Base-by-base conservation (phyloP, 495 filamentous ascomycete species). In the Tirmania nivea region DNA sequence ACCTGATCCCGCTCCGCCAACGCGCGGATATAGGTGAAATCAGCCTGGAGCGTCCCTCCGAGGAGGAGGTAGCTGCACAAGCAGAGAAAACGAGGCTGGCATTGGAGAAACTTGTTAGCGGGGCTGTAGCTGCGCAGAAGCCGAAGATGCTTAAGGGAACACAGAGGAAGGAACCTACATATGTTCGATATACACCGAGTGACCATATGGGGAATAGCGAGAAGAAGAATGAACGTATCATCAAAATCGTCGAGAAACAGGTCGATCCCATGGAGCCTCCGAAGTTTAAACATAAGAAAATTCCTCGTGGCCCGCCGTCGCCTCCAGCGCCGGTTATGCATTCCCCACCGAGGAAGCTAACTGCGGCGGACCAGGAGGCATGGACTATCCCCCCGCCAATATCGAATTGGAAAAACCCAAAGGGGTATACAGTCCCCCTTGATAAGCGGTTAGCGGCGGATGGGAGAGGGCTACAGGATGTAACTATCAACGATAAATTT, bases 331-430 rank as follows among this genome's bases (percentile, higher is more conserved):
- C 90, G 5, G 76, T 99, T 45, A 85, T 99, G 78, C 92, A 94
- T 60, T 94, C 86, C 4, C 90, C 90, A 17, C 88, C 90, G 2
- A 72, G 90, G 55, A 96, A 96, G 66, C 75, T 97, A 21, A 96
- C 92, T 0, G 90, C 90, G 10, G 89, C 89, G 65, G 90, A 99
- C 60, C 92, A 96, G 68, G 90, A 95, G 67, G 83, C 81, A 12
- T 97, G 90, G 90, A 85, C 79, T 56, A 93, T 97, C 35, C 87
- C 90, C 0, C 89, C 90, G 0, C 82, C 92, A 0, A 82, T 99
- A 2, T 92, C 84, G 14, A 94, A 95, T 65, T 99, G 90, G 90
- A 99, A 99, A 76, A 99, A 99, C 62, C 84, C 89, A 0, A 95
- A 94, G 69, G 90, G 90, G 63, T 99, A 94, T 60, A 99, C 90